Percentiles rank a stretch among this genome's conserved stretches.
Conservation (phyloP, 2,329 filamentous ascomycete genomes). For the Didymella exigua region DNA sequence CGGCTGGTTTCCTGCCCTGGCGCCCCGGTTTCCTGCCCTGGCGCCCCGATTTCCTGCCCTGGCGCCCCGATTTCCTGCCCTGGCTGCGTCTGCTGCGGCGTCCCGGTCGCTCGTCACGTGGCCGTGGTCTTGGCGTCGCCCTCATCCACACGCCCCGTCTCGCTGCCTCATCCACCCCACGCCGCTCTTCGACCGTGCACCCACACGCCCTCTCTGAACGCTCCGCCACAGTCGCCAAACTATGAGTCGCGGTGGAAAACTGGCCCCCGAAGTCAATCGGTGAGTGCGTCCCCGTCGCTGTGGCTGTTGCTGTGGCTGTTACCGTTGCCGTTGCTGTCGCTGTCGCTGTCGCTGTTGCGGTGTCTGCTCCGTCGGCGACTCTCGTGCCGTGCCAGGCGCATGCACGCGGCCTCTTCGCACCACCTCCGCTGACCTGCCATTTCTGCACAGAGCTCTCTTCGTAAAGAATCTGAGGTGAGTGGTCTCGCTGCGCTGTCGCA, state of each 20-base stretch:
- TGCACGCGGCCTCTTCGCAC: constrained; percentile 32
- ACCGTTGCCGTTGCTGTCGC: constrained; percentile 3
- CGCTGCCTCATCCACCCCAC: constrained; percentile 15
- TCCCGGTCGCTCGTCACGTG: constrained; percentile 12
- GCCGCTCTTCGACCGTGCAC: constrained; percentile 17
- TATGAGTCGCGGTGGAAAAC: constrained; percentile 96
- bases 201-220: constrained; percentile 29
- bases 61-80: too few species aligned
- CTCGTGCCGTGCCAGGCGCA: constrained; percentile 18
- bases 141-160: constrained; percentile 15
- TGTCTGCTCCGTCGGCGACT: constrained; percentile 23
- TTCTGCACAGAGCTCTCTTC: constrained; percentile 83
- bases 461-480: constrained; percentile 96
- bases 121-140: neutral
- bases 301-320: constrained; percentile 10
- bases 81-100: neutral
- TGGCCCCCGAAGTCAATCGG: constrained; percentile 99
- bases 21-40: too few species aligned
- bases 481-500: neutral
- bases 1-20: too few species aligned
- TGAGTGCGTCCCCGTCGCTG: constrained; percentile 56
- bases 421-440: constrained; percentile 40
- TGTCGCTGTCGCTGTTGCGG: constrained; percentile 11
- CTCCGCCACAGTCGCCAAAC: constrained; percentile 56
- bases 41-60: too few species aligned